Conservation (phyloP, 306 rosid species). For the Sindora glabra region DNA sequence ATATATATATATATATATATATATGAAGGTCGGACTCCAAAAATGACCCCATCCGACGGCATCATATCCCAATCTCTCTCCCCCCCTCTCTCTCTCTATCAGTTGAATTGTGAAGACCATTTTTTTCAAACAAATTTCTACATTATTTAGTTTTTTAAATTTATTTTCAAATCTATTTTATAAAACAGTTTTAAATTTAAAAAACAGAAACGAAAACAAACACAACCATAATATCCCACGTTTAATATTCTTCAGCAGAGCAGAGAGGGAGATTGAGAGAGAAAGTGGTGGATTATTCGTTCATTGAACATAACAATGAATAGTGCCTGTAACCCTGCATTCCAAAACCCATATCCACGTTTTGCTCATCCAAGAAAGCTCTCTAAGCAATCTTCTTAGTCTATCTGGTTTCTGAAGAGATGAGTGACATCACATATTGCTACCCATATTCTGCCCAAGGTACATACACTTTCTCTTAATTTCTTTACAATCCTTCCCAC, state of each 20-base stretch:
- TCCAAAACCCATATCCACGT: slow-evolving; percentile 1
- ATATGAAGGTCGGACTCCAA: no score
- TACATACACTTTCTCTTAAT: not conserved
- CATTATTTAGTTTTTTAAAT: no score
- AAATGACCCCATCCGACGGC: no score
- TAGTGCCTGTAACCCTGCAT: not conserved
- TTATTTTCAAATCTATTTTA: no score
- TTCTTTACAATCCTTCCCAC: not conserved
- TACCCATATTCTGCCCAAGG: slow-evolving; percentile 69
- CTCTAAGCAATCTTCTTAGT: not conserved
- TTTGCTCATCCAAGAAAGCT: slow-evolving; percentile 10
- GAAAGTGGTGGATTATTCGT: slow-evolving; percentile 8
- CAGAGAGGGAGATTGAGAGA: not conserved
- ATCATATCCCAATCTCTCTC: no score
- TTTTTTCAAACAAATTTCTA: no score
- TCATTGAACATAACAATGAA: not conserved
- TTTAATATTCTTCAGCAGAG: slow-evolving; percentile 4
- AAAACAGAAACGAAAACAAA: no score
- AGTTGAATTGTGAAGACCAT: no score
- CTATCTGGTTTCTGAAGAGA: slow-evolving; percentile 12
- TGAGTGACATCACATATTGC: slow-evolving; percentile 60
- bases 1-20: no score
- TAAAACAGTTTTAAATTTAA: no score
- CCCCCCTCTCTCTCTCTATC: no score
- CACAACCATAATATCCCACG: no score